Evolutionary conservation across 345 rosid genomes (phyloP).

Genomic region (sweet orange (Citrus sinensis)): DNA sequence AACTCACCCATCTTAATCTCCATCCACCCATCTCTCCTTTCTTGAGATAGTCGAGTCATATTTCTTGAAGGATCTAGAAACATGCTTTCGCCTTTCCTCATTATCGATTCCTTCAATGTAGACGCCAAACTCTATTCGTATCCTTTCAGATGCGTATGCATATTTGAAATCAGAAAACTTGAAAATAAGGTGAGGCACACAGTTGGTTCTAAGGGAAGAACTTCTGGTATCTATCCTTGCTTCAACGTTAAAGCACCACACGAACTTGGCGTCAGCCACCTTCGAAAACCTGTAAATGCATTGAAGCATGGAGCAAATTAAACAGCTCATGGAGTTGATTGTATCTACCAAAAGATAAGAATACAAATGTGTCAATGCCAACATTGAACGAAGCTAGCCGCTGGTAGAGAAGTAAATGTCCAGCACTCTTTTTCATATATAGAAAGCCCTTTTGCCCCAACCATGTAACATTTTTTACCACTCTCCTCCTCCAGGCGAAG

Average conservation of each 20-base stretch:
- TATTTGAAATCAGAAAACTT: background rate
- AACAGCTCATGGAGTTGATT: background rate
- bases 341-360: background rate
- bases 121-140: slow-evolving; percentile 5
- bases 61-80: background rate
- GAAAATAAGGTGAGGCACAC: slow-evolving; percentile 22
- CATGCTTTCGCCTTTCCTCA: background rate
- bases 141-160: background rate
- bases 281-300: slow-evolving; percentile 17
- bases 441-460: slow-evolving; percentile 23
- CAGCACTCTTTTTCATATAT: slow-evolving; percentile 25
- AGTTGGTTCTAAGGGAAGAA: slow-evolving; percentile 17
- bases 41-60: no score
- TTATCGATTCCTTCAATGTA: background rate
- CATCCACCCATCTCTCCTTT: no score
- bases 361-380: background rate
- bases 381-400: slow-evolving; percentile 20
- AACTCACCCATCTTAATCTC: no score
- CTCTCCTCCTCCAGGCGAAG: slow-evolving; percentile 18
- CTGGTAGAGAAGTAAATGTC: slow-evolving; percentile 10
- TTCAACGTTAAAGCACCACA: slow-evolving; percentile 11
- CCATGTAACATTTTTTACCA: background rate
- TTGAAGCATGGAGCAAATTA: no score
- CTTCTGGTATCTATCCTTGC: slow-evolving; percentile 16
- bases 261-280: slow-evolving; percentile 16